Conservation (phyloP, 495 filamentous ascomycete species). For the Aspergillus haitiensis region DNA sequence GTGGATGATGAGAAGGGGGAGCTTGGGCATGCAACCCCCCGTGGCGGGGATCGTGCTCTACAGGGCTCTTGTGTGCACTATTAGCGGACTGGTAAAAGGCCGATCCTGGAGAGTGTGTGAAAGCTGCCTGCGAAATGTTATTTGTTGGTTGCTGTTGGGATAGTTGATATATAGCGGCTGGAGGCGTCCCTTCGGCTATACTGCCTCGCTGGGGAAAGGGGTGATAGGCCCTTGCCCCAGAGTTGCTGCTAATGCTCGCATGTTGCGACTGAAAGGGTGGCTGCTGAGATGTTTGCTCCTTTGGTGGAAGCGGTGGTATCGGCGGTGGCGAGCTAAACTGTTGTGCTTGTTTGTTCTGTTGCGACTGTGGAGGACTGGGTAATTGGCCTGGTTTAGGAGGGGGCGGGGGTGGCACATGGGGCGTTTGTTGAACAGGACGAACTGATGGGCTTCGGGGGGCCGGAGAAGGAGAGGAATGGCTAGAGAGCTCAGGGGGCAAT, state of each 20-base stretch:
- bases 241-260: constrained; percentile 12
- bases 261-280: constrained; percentile 15
- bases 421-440: constrained; percentile 11
- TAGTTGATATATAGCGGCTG: neutral
- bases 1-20: constrained; percentile 22
- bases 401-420: constrained; percentile 39
- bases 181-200: neutral
- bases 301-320: constrained; percentile 45
- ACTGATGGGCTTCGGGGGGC: constrained; percentile 4
- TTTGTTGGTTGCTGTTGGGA: constrained; percentile 9
- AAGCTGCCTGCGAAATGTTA: constrained; percentile 21
- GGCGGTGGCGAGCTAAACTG: constrained; percentile 38
- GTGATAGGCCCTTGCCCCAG: constrained; percentile 21
- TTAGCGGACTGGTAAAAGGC: constrained; percentile 21
- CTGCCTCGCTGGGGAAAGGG: constrained; percentile 19
- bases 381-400: constrained; percentile 36
- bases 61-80: constrained; percentile 12
- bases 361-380: constrained; percentile 14
- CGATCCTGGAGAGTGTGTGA: constrained; percentile 19
- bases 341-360: constrained; percentile 26
- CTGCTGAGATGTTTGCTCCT: constrained; percentile 31
- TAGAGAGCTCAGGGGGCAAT: constrained; percentile 61
- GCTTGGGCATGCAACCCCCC: constrained; percentile 26
- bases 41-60: constrained; percentile 12
- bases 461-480: constrained; percentile 21